Evolutionary conservation across 1,284 basidiomycete genomes (phyloP), one percentile per base, ranked within the genome.

Genomic region (Sphagnurus paluster): DNA sequence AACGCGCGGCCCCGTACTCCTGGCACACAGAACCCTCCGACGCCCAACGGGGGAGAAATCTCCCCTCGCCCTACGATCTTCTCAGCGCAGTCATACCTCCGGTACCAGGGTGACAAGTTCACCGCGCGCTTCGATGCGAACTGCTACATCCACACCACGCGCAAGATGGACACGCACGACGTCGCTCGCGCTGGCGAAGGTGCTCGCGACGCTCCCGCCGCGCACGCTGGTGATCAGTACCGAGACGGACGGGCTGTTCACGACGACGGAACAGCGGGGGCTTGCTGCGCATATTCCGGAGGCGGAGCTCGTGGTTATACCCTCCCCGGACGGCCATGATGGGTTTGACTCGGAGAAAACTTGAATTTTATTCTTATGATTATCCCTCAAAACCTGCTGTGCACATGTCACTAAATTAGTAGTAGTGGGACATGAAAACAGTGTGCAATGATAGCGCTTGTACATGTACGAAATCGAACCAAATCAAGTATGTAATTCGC

Each of bases 51-150:
- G 5, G 4, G 7, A 21, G 55, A 2, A 49, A 10, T 43, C 57
- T 16, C n/a, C 56, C 16, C 46, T 64, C 14, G 42, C 63, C 63
- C 61, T 16, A 69, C 73, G 2, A 72, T 87, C 13, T 99, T 97
- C 72, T 90, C 90, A 2, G 96, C 96, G 0, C 96, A 99, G 62
- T 92, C 88, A 3, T 99, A 99, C 67, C 80, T 99, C 36, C 87
- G 96, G 41, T 98, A 99, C 62, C 96, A 99, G 67, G 96, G 96
- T 30, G 90, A 95, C 69, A 98, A 99, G 69, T 98, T 98, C 66
- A 92, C 85, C 14, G 75, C 84, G 8, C 85, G 93, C 5, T 98
- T 96, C 66, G 94, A 98, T 64, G 93, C 94, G 36, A 98, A 97
- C 68, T 98, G 93, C 66, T 96, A 96, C 73, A 97, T 98, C 59